Evolutionary conservation across 2,329 filamentous ascomycete genomes (phyloP).

Genomic region (Periconia digitata): DNA sequence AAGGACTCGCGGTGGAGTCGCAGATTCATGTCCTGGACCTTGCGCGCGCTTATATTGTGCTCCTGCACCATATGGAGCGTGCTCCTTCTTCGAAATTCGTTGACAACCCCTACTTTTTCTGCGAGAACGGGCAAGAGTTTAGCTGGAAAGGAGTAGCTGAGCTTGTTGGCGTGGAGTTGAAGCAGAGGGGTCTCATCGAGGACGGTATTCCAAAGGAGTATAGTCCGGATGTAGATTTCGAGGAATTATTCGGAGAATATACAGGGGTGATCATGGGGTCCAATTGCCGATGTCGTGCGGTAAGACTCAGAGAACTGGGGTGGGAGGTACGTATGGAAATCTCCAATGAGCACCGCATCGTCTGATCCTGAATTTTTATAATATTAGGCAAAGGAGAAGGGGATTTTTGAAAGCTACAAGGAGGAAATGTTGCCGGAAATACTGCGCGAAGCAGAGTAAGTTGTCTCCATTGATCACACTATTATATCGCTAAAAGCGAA

Average conservation of each 20-base stretch:
- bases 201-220: conserved; percentile 56
- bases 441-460: conserved; percentile 28
- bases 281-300: conserved; percentile 48
- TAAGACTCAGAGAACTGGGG: conserved; percentile 48
- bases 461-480: neutral
- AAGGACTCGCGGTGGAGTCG: conserved; percentile 46
- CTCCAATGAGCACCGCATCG: no score
- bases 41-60: conserved; percentile 47
- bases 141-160: conserved; percentile 73
- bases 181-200: conserved; percentile 84
- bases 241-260: conserved; percentile 44
- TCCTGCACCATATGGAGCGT: conserved; percentile 51
- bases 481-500: neutral
- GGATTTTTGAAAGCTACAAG: conserved; percentile 39
- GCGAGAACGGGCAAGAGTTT: conserved; percentile 49
- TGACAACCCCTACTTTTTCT: conserved; percentile 54
- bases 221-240: conserved; percentile 37
- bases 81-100: conserved; percentile 32
- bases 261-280: conserved; percentile 44
- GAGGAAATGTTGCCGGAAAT: conserved; percentile 49
- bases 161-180: conserved; percentile 87
- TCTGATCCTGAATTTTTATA: no score
- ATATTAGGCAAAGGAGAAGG: conserved; percentile 50
- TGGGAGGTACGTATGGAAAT: no score
- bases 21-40: conserved; percentile 54